Evolutionary conservation across 768 basidiomycete genomes (phyloP).

Genomic region (Suillus decipiens): DNA sequence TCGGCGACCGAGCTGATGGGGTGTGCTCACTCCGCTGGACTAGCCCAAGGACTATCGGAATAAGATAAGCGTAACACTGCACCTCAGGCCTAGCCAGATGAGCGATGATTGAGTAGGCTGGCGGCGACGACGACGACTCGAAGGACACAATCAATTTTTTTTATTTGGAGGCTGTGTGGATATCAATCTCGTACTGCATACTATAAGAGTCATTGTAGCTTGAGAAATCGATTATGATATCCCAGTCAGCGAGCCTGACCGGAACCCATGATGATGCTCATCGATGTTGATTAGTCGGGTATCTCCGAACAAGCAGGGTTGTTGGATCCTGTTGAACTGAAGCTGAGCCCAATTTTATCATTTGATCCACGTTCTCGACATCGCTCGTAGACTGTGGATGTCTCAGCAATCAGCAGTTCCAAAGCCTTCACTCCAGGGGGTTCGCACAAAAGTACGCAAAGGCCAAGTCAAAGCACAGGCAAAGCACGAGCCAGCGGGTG

Average conservation of each 20-base stretch:
- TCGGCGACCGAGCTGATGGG: neutral
- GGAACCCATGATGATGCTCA: neutral
- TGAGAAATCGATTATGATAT: neutral
- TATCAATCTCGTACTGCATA: neutral
- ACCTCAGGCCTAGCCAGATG: neutral
- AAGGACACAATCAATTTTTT: neutral
- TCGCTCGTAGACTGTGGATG: slow-evolving; percentile 70
- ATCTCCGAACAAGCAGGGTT: slow-evolving; percentile 23
- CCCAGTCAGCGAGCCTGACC: too few species aligned
- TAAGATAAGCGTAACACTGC: neutral
- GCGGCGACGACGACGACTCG: neutral
- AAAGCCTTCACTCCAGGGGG: slow-evolving; percentile 92
- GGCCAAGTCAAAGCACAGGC: slow-evolving; percentile 90
- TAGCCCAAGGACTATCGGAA: neutral
- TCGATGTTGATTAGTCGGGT: slow-evolving; percentile 17
- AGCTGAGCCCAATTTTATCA: neutral
- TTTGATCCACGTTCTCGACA: slow-evolving; percentile 31
- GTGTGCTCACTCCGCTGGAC: neutral
- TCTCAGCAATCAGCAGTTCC: slow-evolving; percentile 83
- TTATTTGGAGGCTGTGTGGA: neutral
- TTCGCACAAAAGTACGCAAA: slow-evolving; percentile 92
- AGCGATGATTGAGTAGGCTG: neutral
- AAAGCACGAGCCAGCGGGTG: slow-evolving; percentile 88
- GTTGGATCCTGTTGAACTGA: neutral
- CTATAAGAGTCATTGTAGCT: neutral